phyloP scores from a whole-genome alignment of 2,329 filamentous ascomycete species.

The Raffaelea deltoideospora region DNA sequence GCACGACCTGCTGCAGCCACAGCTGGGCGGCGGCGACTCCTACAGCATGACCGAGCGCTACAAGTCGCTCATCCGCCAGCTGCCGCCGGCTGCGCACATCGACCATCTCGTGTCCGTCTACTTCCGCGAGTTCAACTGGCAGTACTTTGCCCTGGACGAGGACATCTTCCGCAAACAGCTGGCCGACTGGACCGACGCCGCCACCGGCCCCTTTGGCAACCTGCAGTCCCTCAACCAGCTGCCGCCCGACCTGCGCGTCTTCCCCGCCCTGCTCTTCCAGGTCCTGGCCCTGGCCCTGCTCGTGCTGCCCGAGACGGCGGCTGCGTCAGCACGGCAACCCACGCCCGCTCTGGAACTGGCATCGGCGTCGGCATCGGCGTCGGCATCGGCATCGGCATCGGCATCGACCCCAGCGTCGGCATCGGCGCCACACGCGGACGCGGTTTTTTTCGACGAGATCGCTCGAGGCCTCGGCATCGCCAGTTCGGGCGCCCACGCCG shows the following conservation, averaged over 20 bases:
- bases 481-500: no score
- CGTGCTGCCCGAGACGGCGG: conserved; percentile 33
- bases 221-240: conserved; percentile 34
- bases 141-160: conserved; percentile 40
- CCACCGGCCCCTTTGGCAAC: conserved; percentile 27
- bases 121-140: conserved; percentile 43
- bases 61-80: conserved; percentile 39
- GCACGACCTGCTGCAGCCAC: neutral
- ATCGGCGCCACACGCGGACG: conserved; percentile 20
- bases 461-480: no score
- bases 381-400: no score
- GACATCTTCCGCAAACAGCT: conserved; percentile 35
- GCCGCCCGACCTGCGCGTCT: conserved; percentile 34
- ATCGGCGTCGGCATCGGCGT: no score
- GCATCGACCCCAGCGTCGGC: no score
- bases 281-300: conserved; percentile 39
- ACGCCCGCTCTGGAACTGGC: no score
- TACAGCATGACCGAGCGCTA: conserved; percentile 39
- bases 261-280: conserved; percentile 46
- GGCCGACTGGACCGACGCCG: conserved; percentile 35
- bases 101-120: conserved; percentile 39
- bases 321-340: no score
- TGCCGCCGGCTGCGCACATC: conserved; percentile 38
- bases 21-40: conserved; percentile 14
- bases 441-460: conserved; percentile 35